Percentiles rank a stretch among this genome's conserved stretches.
These are phyloP conservation scores for Claviceps sorghi DNA, from an alignment of 2,329 filamentous ascomycete species.

Conservation along the genomic window DNA sequence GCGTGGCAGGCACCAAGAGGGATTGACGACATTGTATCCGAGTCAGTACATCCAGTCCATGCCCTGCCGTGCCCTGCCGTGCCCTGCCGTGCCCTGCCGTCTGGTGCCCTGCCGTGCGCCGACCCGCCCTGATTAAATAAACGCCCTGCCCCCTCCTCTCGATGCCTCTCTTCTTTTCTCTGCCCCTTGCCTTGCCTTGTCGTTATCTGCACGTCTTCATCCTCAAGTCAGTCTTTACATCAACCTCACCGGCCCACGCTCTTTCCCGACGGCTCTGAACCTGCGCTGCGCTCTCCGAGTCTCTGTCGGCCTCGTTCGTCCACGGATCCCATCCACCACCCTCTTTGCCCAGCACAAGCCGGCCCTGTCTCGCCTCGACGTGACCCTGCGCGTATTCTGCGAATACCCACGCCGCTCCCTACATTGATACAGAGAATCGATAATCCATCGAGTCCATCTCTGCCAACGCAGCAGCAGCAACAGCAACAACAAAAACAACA, in stretches of 20 bases:
- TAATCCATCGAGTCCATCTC: constrained; percentile 5
- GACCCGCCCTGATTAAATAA: neutral
- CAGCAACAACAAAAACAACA: neutral
- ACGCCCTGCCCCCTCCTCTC: neutral
- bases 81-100: no score
- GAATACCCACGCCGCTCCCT: constrained; percentile 4
- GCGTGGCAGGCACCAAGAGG: no score
- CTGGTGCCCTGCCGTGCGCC: no score
- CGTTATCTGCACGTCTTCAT: neutral
- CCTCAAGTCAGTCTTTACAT: neutral
- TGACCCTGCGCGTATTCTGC: constrained; percentile 10
- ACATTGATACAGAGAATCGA: neutral
- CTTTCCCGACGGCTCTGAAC: neutral
- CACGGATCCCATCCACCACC: constrained; percentile 1
- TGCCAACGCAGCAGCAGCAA: no score
- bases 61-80: no score
- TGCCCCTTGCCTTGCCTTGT: neutral
- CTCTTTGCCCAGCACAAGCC: constrained; percentile 3
- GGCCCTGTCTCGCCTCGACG: no score
- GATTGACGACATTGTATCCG: no score
- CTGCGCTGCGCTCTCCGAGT: no score
- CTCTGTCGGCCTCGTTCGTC: neutral
- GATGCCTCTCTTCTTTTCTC: no score
- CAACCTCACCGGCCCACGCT: neutral
- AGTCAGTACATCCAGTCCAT: no score